These are phyloP conservation scores for Fraxinus angustifolia DNA, from an alignment of 305 asterid species.

Conservation along the genomic window DNA sequence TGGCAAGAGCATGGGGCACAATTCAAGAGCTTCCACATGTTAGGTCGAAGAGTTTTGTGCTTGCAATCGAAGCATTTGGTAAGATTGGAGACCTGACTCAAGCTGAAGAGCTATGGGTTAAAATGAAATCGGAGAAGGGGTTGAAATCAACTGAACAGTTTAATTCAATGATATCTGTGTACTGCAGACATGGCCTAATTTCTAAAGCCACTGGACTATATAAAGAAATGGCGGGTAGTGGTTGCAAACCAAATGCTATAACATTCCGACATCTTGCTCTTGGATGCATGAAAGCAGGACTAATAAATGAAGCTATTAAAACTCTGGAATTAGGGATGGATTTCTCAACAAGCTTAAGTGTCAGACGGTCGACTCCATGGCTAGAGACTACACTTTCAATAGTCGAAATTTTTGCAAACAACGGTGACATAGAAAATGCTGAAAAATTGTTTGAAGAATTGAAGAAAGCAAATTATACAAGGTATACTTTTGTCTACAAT, in stretches of 20 bases:
- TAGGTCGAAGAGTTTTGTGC: conserved; percentile 57
- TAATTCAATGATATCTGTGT: conserved; percentile 72
- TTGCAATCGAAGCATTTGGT: conserved; percentile 81
- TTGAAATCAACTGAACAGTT: conserved; percentile 64
- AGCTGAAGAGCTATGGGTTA: conserved; percentile 74
- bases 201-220: conserved; percentile 76
- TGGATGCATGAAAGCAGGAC: conserved; percentile 79
- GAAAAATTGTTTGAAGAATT: conserved; percentile 75
- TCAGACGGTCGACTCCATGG: conserved; percentile 76
- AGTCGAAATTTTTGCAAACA: conserved; percentile 54
- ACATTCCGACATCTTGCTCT: conserved; percentile 76
- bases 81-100: conserved; percentile 56
- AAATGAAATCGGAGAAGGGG: conserved; percentile 54
- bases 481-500: conserved; percentile 80
- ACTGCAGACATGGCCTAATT: conserved; percentile 63
- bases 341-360: conserved; percentile 34
- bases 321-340: conserved; percentile 64
- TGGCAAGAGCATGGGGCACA: conserved; percentile 54
- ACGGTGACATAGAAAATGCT: conserved; percentile 61
- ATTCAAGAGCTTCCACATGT: conserved; percentile 58
- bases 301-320: conserved; percentile 53
- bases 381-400: conserved; percentile 63
- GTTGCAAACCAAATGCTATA: conserved; percentile 75
- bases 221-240: conserved; percentile 68
- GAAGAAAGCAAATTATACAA: conserved; percentile 55